Conservation (phyloP, 2,329 filamentous ascomycete genomes). For the Anisogramma anomala region DNA sequence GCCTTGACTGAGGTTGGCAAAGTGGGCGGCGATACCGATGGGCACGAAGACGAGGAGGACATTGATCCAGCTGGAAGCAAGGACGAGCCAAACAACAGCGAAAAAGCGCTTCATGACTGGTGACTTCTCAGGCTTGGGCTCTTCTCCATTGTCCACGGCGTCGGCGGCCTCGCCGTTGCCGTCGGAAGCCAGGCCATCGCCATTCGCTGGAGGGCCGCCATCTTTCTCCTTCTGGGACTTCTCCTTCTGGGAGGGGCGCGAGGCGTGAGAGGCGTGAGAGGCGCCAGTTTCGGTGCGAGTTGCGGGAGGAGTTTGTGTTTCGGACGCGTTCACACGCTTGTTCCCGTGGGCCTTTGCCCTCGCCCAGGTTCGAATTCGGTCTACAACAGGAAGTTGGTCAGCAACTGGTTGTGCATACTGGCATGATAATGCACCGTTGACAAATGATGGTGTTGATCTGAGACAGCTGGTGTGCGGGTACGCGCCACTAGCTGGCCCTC, state of each 20-base stretch:
- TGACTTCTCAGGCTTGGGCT: constrained; percentile 13
- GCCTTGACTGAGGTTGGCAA: constrained; percentile 41
- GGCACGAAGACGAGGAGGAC: constrained; percentile 67
- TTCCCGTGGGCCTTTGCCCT: constrained; percentile 20
- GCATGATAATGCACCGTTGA: too few species aligned
- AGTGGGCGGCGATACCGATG: constrained; percentile 57
- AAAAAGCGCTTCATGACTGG: constrained; percentile 26
- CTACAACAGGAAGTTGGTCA: constrained; percentile 10
- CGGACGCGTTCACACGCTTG: constrained; percentile 14
- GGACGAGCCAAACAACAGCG: constrained; percentile 36
- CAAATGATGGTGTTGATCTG: too few species aligned
- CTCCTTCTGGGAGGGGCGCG: too few species aligned
- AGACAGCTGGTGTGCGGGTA: too few species aligned
- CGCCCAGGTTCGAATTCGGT: constrained; percentile 22
- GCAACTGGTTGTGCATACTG: not conserved
- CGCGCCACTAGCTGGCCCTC: not conserved
- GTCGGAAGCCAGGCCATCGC: not conserved
- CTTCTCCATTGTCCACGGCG: constrained; percentile 2
- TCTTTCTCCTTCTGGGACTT: not conserved
- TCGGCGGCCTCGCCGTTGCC: not conserved
- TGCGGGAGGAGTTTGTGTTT: constrained; percentile 3
- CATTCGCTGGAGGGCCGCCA: not conserved
- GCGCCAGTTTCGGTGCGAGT: constrained; percentile 5
- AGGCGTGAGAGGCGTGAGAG: not conserved
- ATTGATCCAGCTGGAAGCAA: constrained; percentile 56